Conservation (phyloP, 257 asterid genomes). For the Cynanchum wilfordii region DNA sequence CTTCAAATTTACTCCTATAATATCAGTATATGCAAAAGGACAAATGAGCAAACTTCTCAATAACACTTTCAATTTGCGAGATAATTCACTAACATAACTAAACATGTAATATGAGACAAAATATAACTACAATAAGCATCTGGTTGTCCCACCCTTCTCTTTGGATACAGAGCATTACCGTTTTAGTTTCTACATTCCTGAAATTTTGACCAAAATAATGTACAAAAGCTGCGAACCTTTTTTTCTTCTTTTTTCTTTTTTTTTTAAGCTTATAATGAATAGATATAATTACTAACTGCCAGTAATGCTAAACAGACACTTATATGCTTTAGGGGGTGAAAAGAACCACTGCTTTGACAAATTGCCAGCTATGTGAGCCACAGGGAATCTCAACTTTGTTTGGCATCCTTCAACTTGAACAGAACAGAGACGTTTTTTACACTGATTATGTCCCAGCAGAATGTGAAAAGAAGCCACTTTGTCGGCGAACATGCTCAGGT, state of each 20-base stretch:
- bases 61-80: background rate
- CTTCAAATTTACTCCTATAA: background rate
- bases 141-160: constrained; percentile 7
- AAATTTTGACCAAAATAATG: constrained; percentile 45
- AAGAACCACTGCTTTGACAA: constrained; percentile 27
- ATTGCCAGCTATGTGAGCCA: constrained; percentile 17
- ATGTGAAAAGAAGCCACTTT: constrained; percentile 23
- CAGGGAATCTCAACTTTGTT: background rate
- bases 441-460: constrained; percentile 21
- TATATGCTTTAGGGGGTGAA: constrained; percentile 34
- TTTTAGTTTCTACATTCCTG: constrained; percentile 24
- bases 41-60: background rate
- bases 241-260: too few species aligned
- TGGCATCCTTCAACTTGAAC: constrained; percentile 5
- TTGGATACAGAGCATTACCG: constrained; percentile 24
- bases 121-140: constrained; percentile 8
- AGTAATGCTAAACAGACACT: constrained; percentile 29
- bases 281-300: constrained; percentile 28
- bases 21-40: background rate
- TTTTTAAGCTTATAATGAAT: constrained; percentile 25
- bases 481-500: constrained; percentile 44
- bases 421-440: constrained; percentile 4
- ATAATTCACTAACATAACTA: constrained; percentile 10
- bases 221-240: constrained; percentile 38
- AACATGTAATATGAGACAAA: constrained; percentile 1